These are phyloP conservation scores for Aspergillus novoparasiticus DNA, from an alignment of 2,329 filamentous ascomycete species.

Conservation along the genomic window DNA sequence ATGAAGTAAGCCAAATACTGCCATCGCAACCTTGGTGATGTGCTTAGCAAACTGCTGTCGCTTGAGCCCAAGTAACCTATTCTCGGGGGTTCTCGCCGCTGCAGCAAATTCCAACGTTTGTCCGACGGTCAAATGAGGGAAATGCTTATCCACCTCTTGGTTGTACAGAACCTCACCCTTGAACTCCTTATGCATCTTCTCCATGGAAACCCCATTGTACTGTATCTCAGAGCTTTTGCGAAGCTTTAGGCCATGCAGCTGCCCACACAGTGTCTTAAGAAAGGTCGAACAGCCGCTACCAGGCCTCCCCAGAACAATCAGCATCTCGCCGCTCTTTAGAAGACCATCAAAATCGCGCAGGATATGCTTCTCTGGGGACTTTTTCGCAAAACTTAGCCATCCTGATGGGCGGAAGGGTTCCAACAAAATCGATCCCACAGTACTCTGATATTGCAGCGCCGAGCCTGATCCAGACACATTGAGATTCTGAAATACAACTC, in stretches of 20 bases:
- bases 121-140: conserved; percentile 60
- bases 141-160: conserved; percentile 52
- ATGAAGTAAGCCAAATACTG: conserved; percentile 44
- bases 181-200: conserved; percentile 70
- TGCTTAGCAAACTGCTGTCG: conserved; percentile 48
- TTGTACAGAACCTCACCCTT: conserved; percentile 45
- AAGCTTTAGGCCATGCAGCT: conserved; percentile 76
- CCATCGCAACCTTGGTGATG: conserved; percentile 45
- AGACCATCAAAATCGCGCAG: conserved; percentile 57
- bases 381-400: conserved; percentile 49
- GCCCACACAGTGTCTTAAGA: conserved; percentile 79
- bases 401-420: conserved; percentile 62
- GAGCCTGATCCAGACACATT: conserved; percentile 68
- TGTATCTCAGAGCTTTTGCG: conserved; percentile 73
- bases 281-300: conserved; percentile 71
- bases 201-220: conserved; percentile 67
- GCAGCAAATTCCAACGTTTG: conserved; percentile 61
- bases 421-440: conserved; percentile 61
- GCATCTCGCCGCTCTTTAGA: conserved; percentile 52
- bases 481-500: conserved; percentile 66
- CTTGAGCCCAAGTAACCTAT: conserved; percentile 42
- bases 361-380: conserved; percentile 57
- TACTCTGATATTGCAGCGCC: conserved; percentile 69
- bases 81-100: conserved; percentile 52
- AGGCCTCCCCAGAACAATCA: conserved; percentile 45